phyloP scores from a whole-genome alignment of 2,329 filamentous ascomycete species.

The Tolypocladium endophyticum region DNA sequence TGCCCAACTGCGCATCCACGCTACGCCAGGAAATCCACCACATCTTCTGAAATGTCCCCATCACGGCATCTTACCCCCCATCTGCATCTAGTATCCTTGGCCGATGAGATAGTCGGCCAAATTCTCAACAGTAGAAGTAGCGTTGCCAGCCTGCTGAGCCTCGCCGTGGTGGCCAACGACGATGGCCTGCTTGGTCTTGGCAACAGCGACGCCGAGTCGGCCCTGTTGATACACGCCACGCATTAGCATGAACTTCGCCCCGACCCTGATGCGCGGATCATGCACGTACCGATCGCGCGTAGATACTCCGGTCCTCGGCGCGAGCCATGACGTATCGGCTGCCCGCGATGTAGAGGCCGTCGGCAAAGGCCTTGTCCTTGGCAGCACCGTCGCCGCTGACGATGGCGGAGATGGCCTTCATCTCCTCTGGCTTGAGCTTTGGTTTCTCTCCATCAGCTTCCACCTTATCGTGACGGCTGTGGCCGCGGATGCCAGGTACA shows the following conservation, averaged over 20 bases:
- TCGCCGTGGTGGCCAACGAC: conserved; percentile 83
- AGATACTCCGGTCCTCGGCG: conserved; percentile 68
- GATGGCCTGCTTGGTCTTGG: conserved; percentile 82
- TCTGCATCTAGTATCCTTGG: conserved; percentile 55
- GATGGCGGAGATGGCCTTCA: conserved; percentile 46
- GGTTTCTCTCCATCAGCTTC: conserved; percentile 4
- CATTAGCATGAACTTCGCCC: neutral
- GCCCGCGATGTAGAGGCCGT: conserved; percentile 66
- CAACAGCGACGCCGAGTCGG: conserved; percentile 68
- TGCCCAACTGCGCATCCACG: neutral
- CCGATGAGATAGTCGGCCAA: conserved; percentile 81
- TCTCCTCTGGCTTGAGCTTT: conserved; percentile 38
- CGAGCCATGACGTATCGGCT: conserved; percentile 70
- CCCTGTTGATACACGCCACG: conserved; percentile 32
- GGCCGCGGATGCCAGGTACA: conserved; percentile 13
- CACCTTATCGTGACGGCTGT: neutral
- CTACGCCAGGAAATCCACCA: neutral
- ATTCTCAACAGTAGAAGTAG: conserved; percentile 68
- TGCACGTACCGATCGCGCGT: conserved; percentile 67
- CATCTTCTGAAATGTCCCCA: neutral
- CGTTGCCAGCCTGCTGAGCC: conserved; percentile 59
- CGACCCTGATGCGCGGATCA: neutral
- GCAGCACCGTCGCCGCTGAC: conserved; percentile 33
- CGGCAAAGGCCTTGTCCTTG: conserved; percentile 55
- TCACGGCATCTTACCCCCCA: conserved; percentile 2